Evolutionary conservation across 805 yeast genomes (phyloP), one percentile per base, ranked within the genome.

Genomic region (Priceomyces fermenticarens): DNA sequence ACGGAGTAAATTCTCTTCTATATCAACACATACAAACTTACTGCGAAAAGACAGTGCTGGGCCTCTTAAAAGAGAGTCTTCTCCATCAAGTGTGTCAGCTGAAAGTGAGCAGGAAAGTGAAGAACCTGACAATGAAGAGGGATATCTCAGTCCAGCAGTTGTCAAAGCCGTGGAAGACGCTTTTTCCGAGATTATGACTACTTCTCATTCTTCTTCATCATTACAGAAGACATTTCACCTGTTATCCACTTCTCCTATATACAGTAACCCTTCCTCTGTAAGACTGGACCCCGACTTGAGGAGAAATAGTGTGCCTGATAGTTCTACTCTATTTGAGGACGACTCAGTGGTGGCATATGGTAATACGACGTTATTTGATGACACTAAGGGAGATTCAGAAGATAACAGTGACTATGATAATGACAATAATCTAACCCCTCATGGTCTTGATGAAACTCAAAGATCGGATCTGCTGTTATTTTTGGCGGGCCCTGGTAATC

Each of bases 111-210:
- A 33, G 13, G 53, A 50, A n/a, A 50, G 58, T 30, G 57, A 61
- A 6, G 35, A 32, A 6, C n/a, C 17, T 4, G 41, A 33, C 15
- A 37, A 33, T 17, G 52, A 50, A 12, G 51, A 58, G 30, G 57
- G 60, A 9, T 55, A 48, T 29, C 68, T 73, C 3, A 70, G 75
- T 37, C 70, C 72, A 3, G 66, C 59, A 12, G 82, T 77, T 0
- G 58, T 81, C 4, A 66, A 69, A 39, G 87, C 88, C 0, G 85
- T 83, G 13, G 86, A 82, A 52, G 80, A 77, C 54, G 88, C 86
- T 2, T 72, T 84, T 41, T 75, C 73, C 20, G 78, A 81, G 46
- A 81, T 83, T 27, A 76, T 77, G 73, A 62, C 54, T 20, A 48
- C 45, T 13, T 36, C 42, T 5, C 37, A 15, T 32, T 30, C 12